These are phyloP conservation scores for Lathyrus oleraceus DNA, from an alignment of 306 rosid genomes.

Conservation along the genomic window DNA sequence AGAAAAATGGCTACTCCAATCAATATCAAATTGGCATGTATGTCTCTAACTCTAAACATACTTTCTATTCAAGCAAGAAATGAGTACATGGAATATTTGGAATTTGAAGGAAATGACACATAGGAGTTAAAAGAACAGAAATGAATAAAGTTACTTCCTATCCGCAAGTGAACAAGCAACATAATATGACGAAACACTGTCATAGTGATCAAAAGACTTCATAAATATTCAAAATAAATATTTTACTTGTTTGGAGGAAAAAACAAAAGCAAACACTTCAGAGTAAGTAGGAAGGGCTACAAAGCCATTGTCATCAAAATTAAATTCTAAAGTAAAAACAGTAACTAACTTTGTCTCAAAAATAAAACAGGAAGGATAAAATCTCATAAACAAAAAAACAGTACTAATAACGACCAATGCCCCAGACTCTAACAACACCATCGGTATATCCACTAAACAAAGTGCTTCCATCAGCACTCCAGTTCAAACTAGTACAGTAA, in stretches of 20 bases:
- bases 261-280: neutral
- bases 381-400: slow-evolving; percentile 11
- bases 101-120: too few relatives aligned
- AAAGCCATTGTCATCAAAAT: slow-evolving; percentile 40
- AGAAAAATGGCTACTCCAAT: too few relatives aligned
- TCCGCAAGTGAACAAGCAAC: too few relatives aligned
- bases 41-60: too few relatives aligned
- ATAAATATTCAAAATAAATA: neutral
- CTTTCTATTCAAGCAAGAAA: too few relatives aligned
- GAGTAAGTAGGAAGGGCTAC: slow-evolving; percentile 46
- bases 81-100: too few relatives aligned
- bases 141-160: too few relatives aligned
- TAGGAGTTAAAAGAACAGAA: too few relatives aligned
- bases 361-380: slow-evolving; percentile 30
- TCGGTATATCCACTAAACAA: slow-evolving; percentile 95
- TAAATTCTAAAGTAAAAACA: slow-evolving; percentile 42
- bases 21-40: too few relatives aligned
- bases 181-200: too few relatives aligned
- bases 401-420: slow-evolving; percentile 67
- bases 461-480: slow-evolving; percentile 97
- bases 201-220: neutral
- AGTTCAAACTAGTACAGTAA: slow-evolving; percentile 86
- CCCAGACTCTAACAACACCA: slow-evolving; percentile 97
- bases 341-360: slow-evolving; percentile 48
- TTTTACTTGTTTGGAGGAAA: neutral